These are phyloP conservation scores for Iris macrosiphon DNA, from an alignment of 106 monocot species.

Conservation along the genomic window DNA sequence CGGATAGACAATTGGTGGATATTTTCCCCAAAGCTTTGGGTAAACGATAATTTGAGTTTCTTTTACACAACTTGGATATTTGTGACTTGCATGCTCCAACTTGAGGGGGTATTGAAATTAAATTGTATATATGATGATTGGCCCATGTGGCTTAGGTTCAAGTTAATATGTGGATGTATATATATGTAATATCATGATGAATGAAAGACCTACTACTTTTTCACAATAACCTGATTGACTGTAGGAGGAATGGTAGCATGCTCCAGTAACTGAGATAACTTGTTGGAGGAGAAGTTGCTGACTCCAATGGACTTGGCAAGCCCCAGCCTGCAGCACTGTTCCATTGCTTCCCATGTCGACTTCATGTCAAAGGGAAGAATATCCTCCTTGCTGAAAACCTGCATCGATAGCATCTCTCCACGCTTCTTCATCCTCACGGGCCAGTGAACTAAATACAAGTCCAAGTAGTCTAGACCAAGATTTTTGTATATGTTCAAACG, in stretches of 20 bases:
- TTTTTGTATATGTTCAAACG: too few relatives aligned
- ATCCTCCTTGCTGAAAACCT: conserved; percentile 19
- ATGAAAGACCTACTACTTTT: too few relatives aligned
- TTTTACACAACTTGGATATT: too few relatives aligned
- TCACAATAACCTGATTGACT: conserved; percentile 37
- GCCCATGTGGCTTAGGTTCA: too few relatives aligned
- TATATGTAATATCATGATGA: too few relatives aligned
- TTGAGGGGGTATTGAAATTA: too few relatives aligned
- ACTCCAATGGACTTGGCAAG: conserved; percentile 28
- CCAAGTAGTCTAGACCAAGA: conserved; percentile 37
- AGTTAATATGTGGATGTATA: too few relatives aligned
- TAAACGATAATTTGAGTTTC: too few relatives aligned
- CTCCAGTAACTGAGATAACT: conserved; percentile 13
- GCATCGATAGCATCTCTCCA: not conserved
- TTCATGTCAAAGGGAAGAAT: conserved; percentile 23
- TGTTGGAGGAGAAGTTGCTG: conserved; percentile 33
- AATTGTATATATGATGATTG: too few relatives aligned
- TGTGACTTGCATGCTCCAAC: too few relatives aligned
- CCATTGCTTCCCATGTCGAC: conserved; percentile 33
- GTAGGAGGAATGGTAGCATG: conserved; percentile 16
- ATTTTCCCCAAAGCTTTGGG: too few relatives aligned
- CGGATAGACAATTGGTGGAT: too few relatives aligned
- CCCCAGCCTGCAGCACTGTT: conserved; percentile 34
- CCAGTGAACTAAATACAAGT: conserved; percentile 42
- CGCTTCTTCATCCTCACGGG: conserved; percentile 12